Evolutionary conservation across 2,329 filamentous ascomycete genomes (phyloP).

Genomic region (Phymatotrichopsis omnivora): DNA sequence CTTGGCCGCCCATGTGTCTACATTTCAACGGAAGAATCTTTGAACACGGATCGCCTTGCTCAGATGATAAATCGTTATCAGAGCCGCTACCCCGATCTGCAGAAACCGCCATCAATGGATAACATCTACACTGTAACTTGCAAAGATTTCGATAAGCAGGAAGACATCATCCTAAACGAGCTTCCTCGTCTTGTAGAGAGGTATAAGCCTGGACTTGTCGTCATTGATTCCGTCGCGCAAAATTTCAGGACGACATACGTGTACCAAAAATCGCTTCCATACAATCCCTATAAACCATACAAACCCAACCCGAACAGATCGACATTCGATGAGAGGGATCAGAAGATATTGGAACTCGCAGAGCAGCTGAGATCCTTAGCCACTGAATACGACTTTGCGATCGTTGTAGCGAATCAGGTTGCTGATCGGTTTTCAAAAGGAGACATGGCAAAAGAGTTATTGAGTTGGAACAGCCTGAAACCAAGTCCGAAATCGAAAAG

Average conservation of each 20-base stretch:
- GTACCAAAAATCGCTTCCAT: slow-evolving; percentile 52
- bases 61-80: slow-evolving; percentile 56
- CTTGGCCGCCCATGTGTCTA: slow-evolving; percentile 62
- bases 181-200: slow-evolving; percentile 73
- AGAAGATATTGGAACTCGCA: slow-evolving; percentile 67
- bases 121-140: slow-evolving; percentile 70
- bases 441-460: slow-evolving; percentile 25
- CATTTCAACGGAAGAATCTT: slow-evolving; percentile 80
- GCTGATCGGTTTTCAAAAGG: slow-evolving; percentile 63
- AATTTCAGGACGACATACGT: slow-evolving; percentile 92
- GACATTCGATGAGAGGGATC: slow-evolving; percentile 60
- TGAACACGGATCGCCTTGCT: slow-evolving; percentile 69
- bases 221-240: slow-evolving; percentile 85
- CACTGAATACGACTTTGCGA: slow-evolving; percentile 59
- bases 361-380: slow-evolving; percentile 67
- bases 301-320: slow-evolving; percentile 14
- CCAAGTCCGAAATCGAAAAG: too few relatives aligned
- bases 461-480: too few relatives aligned
- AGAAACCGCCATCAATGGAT: slow-evolving; percentile 57
- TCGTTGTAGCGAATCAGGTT: slow-evolving; percentile 93
- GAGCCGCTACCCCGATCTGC: slow-evolving; percentile 43
- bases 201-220: slow-evolving; percentile 66
- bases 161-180: slow-evolving; percentile 88
- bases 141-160: slow-evolving; percentile 85
- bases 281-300: slow-evolving; percentile 2